phyloP scores from a whole-genome alignment of 2,329 filamentous ascomycete species.

The Diaporthe longicolla region DNA sequence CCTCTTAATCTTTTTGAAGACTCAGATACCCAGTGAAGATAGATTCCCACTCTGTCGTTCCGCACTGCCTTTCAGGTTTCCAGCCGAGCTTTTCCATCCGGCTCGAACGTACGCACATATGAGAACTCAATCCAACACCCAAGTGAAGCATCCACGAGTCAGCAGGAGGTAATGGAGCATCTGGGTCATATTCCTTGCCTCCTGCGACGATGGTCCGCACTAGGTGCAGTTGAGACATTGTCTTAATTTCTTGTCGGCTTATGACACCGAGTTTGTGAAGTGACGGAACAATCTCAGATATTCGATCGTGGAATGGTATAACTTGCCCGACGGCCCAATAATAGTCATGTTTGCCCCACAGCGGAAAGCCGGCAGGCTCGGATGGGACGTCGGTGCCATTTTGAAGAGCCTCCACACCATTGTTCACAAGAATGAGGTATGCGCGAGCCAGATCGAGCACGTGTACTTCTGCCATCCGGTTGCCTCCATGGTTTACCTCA shows the following conservation, averaged over 20 bases:
- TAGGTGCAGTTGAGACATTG: conserved; percentile 30
- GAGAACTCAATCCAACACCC: background rate
- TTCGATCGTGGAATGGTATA: background rate
- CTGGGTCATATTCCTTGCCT: conserved; percentile 17
- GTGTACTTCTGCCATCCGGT: conserved; percentile 35
- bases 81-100: conserved; percentile 33
- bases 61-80: background rate
- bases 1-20: background rate
- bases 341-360: conserved; percentile 42
- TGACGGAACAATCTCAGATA: conserved; percentile 27
- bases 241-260: conserved; percentile 33
- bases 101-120: conserved; percentile 26
- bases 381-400: background rate
- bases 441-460: conserved; percentile 41
- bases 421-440: conserved; percentile 40
- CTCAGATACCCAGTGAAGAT: conserved; percentile 7
- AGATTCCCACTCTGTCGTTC: conserved; percentile 6
- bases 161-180: conserved; percentile 11
- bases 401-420: conserved; percentile 32
- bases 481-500: conserved; percentile 40
- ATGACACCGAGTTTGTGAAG: conserved; percentile 38
- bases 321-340: conserved; percentile 33
- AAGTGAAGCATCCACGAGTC: conserved; percentile 32
- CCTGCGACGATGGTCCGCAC: conserved; percentile 6
- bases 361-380: conserved; percentile 21